These are phyloP conservation scores for Coemansia pectinata DNA, from an alignment of 192 early-diverging fungal species.

Conservation along the genomic window DNA sequence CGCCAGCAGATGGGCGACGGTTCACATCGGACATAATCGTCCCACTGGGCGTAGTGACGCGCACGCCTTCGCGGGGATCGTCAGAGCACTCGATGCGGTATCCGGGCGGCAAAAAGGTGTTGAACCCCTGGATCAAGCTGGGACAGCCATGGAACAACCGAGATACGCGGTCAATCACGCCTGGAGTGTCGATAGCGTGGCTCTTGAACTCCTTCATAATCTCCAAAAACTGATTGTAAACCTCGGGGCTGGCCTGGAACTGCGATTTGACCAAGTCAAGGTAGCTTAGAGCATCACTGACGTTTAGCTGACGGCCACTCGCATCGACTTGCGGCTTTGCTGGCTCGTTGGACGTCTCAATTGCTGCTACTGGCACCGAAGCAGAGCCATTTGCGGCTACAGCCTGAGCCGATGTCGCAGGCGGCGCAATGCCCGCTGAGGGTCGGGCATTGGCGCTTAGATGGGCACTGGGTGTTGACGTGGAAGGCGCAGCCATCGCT, in stretches of 20 bases:
- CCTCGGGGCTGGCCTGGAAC: slow-evolving; percentile 90
- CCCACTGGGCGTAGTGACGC: slow-evolving; percentile 86
- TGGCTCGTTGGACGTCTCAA: neutral
- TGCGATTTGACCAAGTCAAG: slow-evolving; percentile 94
- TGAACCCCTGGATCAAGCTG: slow-evolving; percentile 92
- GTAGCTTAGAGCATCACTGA: slow-evolving; percentile 94
- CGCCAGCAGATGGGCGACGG: slow-evolving; percentile 13
- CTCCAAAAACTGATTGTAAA: slow-evolving; percentile 97
- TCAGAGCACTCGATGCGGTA: slow-evolving; percentile 91
- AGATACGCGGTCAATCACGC: slow-evolving; percentile 97
- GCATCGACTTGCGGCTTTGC: slow-evolving; percentile 27
- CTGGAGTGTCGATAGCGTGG: slow-evolving; percentile 94
- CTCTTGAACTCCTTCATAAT: slow-evolving; percentile 99
- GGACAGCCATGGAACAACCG: slow-evolving; percentile 91
- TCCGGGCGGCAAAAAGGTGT: slow-evolving; percentile 98
- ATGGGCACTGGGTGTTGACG: neutral
- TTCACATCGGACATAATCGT: slow-evolving; percentile 50
- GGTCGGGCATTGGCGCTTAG: neutral
- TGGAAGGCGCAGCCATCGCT: neutral
- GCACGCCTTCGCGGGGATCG: slow-evolving; percentile 77
- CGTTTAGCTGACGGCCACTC: slow-evolving; percentile 55
- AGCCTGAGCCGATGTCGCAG: neutral
- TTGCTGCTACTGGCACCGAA: neutral
- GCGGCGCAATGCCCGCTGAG: neutral
- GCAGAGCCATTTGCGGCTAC: neutral